Evolutionary conservation across 2,329 filamentous ascomycete genomes (phyloP), one percentile per base, ranked within the genome.

Genomic region (Ustulina deusta): DNA sequence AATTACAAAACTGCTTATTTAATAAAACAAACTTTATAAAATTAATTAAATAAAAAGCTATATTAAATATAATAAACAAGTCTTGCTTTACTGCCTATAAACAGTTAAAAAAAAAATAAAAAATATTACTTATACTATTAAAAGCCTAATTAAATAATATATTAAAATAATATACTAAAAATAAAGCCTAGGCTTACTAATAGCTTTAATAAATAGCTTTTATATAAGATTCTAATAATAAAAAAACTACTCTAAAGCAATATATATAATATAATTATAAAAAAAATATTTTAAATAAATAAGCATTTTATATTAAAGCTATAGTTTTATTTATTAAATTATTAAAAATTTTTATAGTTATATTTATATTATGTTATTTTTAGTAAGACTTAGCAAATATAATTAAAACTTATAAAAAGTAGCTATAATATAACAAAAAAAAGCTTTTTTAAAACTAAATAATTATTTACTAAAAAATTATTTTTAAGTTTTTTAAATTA

Each of bases 81-180:
- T 58, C 40, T 38, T 59, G 29, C 15, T n/a, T 48, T 59, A n/a
- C 42, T 6, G 42, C 56, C 29, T n/a, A 10, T 10, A 59, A 29
- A 59, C n/a, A 59, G 25, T 59, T 42, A 25, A 59, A 49, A 48
- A 42, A 49, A 5, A 59, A 46, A 20, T 49, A 10, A 17, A 44
- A 10, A 59, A 27, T 49, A 29, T 42, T 49, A 27, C 42, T n/a
- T 38, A 59, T 13, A 3, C n/a, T n/a, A 17, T 59, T 34, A n/a
- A 59, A 59, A 34, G 56, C 56, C 2, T n/a, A 27, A n/a, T 59
- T 36, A n/a, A 59, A 59, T 32, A 59, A 48, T 17, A 27, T 25
- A n/a, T 36, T 59, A 13, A 46, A 59, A 49, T 59, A 42, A 4
- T 29, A 29, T 29, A 36, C n/a, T 6, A 29, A 59, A 27, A 59